phyloP scores from a whole-genome alignment of 306 rosid species.

The Dryas alaskensis region DNA sequence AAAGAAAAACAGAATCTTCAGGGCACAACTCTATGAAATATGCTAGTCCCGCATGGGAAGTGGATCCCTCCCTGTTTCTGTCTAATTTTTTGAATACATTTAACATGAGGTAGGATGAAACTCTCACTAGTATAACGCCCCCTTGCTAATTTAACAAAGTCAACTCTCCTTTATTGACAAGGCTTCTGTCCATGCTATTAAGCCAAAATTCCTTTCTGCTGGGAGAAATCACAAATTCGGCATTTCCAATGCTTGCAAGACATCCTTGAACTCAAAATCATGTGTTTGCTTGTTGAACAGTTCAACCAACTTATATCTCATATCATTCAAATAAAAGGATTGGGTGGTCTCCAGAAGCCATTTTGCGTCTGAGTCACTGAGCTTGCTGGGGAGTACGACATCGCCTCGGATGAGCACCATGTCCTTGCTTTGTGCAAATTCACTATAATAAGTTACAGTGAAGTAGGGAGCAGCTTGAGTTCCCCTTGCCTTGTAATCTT shows the following conservation, averaged over 20 bases:
- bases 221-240: slow-evolving; percentile 48
- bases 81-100: too few relatives aligned
- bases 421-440: slow-evolving; percentile 87
- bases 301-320: slow-evolving; percentile 73
- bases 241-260: slow-evolving; percentile 73
- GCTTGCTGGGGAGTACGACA: slow-evolving; percentile 76
- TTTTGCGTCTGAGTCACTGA: slow-evolving; percentile 69
- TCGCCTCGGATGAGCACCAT: slow-evolving; percentile 84
- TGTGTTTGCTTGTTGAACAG: slow-evolving; percentile 74
- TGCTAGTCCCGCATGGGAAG: too few relatives aligned
- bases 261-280: slow-evolving; percentile 94
- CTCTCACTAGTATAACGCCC: neutral
- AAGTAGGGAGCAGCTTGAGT: slow-evolving; percentile 89
- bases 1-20: neutral
- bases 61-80: too few relatives aligned
- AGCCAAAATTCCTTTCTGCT: neutral
- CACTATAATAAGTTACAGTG: slow-evolving; percentile 62
- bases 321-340: slow-evolving; percentile 78
- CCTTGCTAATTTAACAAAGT: neutral
- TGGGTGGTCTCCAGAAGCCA: slow-evolving; percentile 82
- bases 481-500: slow-evolving; percentile 94
- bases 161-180: slow-evolving; percentile 1
- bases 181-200: neutral
- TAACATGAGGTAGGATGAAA: neutral
- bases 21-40: neutral